Evolutionary conservation across 228 moss, liverwort and hornwort genomes (phyloP).

Genomic region (Sphagnum magellanicum): DNA sequence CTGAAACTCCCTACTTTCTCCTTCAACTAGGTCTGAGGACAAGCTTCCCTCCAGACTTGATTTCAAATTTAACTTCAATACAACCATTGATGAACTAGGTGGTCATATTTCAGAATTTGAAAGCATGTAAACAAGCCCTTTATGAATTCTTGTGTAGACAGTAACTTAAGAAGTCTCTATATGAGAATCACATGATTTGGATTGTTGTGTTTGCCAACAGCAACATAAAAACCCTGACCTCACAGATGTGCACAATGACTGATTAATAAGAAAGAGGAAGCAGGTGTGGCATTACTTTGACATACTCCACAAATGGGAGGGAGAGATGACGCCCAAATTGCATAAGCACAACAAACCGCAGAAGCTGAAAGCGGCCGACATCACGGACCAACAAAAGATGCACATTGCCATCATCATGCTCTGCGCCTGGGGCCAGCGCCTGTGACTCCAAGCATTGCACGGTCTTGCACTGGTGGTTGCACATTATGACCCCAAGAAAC

Average conservation of each 20-base stretch:
- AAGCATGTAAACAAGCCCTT: too few relatives aligned
- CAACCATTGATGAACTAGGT: too few relatives aligned
- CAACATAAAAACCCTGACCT: too few relatives aligned
- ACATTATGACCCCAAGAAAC: conserved; percentile 67
- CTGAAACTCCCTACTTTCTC: too few relatives aligned
- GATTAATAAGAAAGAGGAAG: not conserved
- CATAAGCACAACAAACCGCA: conserved; percentile 55
- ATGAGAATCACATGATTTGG: too few relatives aligned
- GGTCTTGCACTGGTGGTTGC: conserved; percentile 65
- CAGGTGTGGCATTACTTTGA: conserved; percentile 22
- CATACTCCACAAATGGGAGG: conserved; percentile 58
- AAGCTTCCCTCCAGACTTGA: too few relatives aligned
- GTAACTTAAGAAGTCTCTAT: too few relatives aligned
- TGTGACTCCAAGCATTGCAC: conserved; percentile 61
- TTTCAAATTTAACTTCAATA: too few relatives aligned
- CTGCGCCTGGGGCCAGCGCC: conserved; percentile 55
- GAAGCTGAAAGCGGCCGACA: conserved; percentile 62
- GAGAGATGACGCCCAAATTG: conserved; percentile 58
- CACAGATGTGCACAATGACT: not conserved
- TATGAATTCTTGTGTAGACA: too few relatives aligned
- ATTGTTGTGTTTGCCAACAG: too few relatives aligned
- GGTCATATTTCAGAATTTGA: too few relatives aligned
- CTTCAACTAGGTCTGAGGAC: too few relatives aligned
- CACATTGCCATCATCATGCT: conserved; percentile 54
- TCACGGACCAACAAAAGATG: conserved; percentile 54